Evolutionary conservation across 2,329 filamentous ascomycete genomes (phyloP).

Genomic region (Aspergillus calidoustus): DNA sequence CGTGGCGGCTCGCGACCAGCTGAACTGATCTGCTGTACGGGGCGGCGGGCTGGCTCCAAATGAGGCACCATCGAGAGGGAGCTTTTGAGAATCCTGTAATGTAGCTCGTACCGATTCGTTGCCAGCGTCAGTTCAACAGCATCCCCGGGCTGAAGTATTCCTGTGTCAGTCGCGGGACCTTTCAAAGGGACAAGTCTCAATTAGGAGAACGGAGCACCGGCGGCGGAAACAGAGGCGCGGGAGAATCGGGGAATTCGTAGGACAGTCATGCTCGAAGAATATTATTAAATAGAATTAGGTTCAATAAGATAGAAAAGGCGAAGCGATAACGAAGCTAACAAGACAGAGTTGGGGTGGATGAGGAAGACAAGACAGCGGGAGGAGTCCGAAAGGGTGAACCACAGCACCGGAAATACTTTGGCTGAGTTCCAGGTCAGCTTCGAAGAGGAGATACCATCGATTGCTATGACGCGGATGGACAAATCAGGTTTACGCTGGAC

Average conservation of each 20-base stretch:
- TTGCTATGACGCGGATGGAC: slow-evolving; percentile 2
- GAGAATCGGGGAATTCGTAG: slow-evolving; percentile 17
- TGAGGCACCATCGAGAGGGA: slow-evolving; percentile 28
- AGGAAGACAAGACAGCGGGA: not conserved
- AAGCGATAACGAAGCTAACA: not conserved
- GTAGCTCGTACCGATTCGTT: not conserved
- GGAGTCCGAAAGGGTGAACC: slow-evolving; percentile 18
- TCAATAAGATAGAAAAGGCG: slow-evolving; percentile 2
- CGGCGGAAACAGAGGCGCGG: slow-evolving; percentile 21
- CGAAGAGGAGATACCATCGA: slow-evolving; percentile 1
- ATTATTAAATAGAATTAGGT: slow-evolving; percentile 2
- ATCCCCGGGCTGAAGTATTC: slow-evolving; percentile 12
- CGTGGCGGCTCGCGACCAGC: slow-evolving; percentile 40
- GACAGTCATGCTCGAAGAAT: slow-evolving; percentile 26
- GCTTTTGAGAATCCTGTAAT: not conserved
- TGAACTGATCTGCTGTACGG: slow-evolving; percentile 35
- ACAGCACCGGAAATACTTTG: slow-evolving; percentile 14
- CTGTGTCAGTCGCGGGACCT: not conserved
- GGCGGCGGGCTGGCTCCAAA: slow-evolving; percentile 17
- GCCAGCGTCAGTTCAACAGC: slow-evolving; percentile 5
- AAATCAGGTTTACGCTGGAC: slow-evolving; percentile 7
- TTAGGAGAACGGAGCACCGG: slow-evolving; percentile 24
- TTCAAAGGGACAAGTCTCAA: slow-evolving; percentile 27
- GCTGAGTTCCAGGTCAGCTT: not conserved
- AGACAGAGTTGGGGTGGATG: not conserved